Base-by-base conservation (phyloP, 306 rosid genomes). In the Rosa multiflora region DNA sequence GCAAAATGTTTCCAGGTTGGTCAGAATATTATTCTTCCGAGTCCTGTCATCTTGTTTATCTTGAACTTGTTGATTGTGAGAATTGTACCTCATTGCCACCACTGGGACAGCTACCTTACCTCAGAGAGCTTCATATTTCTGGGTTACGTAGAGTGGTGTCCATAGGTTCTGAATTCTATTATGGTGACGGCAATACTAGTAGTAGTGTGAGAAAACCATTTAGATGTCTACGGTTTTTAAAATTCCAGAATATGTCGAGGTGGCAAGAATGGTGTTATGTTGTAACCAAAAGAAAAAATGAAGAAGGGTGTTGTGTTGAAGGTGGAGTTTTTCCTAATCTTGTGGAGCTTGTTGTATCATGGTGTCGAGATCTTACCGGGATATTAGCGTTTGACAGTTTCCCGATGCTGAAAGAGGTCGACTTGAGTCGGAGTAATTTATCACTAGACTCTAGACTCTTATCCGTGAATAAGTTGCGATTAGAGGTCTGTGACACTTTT, bases 71-170 rank as follows among this genome's bases (percentile, higher is more conserved):
- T 1, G 1, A 32, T 32, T 32, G 35, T 32, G 35, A 0, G 35
- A 32, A 32, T 32, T 32, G 35, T 32, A 32, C 3, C 35, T 32
- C 35, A 1, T 2, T 32, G 35, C 35, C 35, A 32, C 35, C 35
- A 32, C 0, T 84, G 43, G 85, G 78, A 5, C 61, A 32, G 39
- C 72, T 84, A 48, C 82, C 80, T 18, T 21, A 53, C 1, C 79
- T 80, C 18, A 80, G 17, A 3, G 8, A 52, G 43, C 39, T 83
- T 17, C 1, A 32, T 29, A 52, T 76, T 21, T 2, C 3, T 0
- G 5, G 14, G 35, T 21, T 21, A 58, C 0, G 0, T 8, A 15
- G 4, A 20, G 64, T 58, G 64, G 64, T 20, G 35, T 58, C 64
- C 5, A 21, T 58, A 7, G 64, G 64, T 58, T 8, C 64, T 21